Evolutionary conservation across 495 filamentous ascomycete species (phyloP).

Genomic region (Annulohypoxylon bovei): DNA sequence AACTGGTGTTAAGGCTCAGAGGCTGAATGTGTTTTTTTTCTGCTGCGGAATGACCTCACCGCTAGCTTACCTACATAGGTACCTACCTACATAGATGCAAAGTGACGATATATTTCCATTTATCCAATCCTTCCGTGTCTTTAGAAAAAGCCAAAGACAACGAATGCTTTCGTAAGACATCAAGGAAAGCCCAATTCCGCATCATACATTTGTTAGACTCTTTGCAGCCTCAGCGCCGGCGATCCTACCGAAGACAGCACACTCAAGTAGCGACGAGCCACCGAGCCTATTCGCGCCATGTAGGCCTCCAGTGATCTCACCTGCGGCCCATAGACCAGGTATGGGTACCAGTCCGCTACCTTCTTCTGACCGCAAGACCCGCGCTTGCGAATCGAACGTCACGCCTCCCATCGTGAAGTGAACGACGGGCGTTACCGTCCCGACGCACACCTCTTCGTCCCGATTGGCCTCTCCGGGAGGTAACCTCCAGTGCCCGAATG

Average conservation of each 20-base stretch:
- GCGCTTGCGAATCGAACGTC: conserved; percentile 55
- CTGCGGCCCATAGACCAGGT: conserved; percentile 61
- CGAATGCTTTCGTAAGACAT: too few species aligned
- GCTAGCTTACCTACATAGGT: too few species aligned
- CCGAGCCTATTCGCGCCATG: conserved; percentile 66
- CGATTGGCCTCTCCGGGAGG: conserved; percentile 47
- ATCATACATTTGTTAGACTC: conserved; percentile 22
- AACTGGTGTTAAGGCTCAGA: too few species aligned
- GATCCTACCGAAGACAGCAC: conserved; percentile 68
- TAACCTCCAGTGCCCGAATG: conserved; percentile 66
- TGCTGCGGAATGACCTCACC: too few species aligned
- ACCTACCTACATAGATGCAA: too few species aligned
- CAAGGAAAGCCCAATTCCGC: neutral
- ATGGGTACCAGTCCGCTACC: conserved; percentile 48
- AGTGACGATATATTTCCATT: neutral
- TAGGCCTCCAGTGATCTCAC: conserved; percentile 66
- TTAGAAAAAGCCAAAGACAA: too few species aligned
- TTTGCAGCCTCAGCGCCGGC: conserved; percentile 60
- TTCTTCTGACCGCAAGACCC: conserved; percentile 51
- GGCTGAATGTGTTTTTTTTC: too few species aligned
- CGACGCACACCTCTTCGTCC: conserved; percentile 63
- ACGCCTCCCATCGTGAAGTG: conserved; percentile 71
- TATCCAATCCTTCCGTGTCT: neutral
- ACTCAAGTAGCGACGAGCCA: conserved; percentile 63
- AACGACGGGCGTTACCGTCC: conserved; percentile 66